Evolutionary conservation across 1,284 basidiomycete species (phyloP).

Genomic region (Naganishia cerealis): DNA sequence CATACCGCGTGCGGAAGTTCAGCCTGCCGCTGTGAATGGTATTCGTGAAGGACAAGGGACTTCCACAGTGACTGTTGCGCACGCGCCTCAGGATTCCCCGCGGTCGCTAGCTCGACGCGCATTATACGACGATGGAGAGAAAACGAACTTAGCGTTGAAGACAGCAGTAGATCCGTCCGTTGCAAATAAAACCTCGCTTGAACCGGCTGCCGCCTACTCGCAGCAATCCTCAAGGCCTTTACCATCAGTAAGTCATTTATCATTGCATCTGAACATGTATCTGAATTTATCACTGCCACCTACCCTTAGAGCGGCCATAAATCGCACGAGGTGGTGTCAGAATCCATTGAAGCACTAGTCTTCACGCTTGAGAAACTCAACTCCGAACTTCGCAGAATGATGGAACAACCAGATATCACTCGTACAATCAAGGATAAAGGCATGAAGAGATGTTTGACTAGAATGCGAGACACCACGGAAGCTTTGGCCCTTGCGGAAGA

Average conservation of each 20-base stretch:
- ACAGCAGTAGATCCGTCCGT: neutral
- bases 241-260: neutral
- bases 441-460: constrained; percentile 25
- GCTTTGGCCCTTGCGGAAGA: constrained; percentile 14
- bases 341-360: constrained; percentile 13
- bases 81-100: constrained; percentile 7
- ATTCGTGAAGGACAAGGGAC: neutral
- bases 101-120: constrained; percentile 13
- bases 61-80: neutral
- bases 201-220: neutral
- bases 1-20: neutral
- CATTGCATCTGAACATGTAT: neutral
- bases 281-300: neutral
- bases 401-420: constrained; percentile 13
- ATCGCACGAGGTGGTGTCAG: constrained; percentile 7
- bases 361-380: constrained; percentile 7
- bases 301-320: neutral
- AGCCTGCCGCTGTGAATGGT: neutral
- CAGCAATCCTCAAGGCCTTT: neutral
- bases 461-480: constrained; percentile 30
- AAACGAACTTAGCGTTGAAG: neutral
- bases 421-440: constrained; percentile 19
- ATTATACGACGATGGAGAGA: constrained; percentile 7
- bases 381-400: constrained; percentile 16
- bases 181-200: neutral